Conservation (phyloP, 495 filamentous ascomycete genomes). For the Lasiosphaeria miniovina region DNA sequence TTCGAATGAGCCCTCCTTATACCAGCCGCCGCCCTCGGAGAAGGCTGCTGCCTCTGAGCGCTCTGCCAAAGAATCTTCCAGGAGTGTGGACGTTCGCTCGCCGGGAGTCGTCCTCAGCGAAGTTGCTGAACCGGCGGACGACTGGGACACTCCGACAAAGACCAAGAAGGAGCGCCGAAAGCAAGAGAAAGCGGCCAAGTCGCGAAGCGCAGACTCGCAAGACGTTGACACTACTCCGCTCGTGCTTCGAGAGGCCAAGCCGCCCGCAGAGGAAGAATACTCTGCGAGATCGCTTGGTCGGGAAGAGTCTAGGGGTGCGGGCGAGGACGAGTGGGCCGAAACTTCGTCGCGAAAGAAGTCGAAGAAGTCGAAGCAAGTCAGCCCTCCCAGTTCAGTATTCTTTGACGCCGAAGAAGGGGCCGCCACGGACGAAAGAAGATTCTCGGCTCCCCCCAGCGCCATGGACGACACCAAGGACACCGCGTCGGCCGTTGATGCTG, state of each 20-base stretch:
- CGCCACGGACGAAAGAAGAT: not conserved
- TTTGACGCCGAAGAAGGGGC: constrained; percentile 18
- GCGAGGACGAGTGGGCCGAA: constrained; percentile 16
- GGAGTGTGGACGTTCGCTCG: not conserved
- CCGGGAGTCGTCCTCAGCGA: constrained; percentile 9
- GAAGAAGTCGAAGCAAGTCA: constrained; percentile 30
- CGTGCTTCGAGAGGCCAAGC: not conserved
- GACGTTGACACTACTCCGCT: not conserved
- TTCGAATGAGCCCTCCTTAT: constrained; percentile 47
- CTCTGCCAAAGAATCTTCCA: constrained; percentile 11
- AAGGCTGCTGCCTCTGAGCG: constrained; percentile 35
- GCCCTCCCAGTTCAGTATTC: constrained; percentile 25
- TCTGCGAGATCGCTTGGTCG: not conserved
- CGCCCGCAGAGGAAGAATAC: not conserved
- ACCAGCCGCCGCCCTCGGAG: constrained; percentile 47
- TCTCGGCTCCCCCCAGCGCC: constrained; percentile 4
- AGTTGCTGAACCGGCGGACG: constrained; percentile 10
- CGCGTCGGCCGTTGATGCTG: constrained; percentile 5
- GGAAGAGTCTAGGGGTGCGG: constrained; percentile 7
- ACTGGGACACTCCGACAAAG: constrained; percentile 15
- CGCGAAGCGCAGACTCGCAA: constrained; percentile 1
- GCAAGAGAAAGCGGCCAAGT: constrained; percentile 11
- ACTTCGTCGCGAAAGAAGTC: constrained; percentile 26
- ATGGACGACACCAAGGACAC: constrained; percentile 8
- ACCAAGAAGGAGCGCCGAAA: constrained; percentile 9